phyloP scores from a whole-genome alignment of 768 basidiomycete species.

The Pisolithus sp. region DNA sequence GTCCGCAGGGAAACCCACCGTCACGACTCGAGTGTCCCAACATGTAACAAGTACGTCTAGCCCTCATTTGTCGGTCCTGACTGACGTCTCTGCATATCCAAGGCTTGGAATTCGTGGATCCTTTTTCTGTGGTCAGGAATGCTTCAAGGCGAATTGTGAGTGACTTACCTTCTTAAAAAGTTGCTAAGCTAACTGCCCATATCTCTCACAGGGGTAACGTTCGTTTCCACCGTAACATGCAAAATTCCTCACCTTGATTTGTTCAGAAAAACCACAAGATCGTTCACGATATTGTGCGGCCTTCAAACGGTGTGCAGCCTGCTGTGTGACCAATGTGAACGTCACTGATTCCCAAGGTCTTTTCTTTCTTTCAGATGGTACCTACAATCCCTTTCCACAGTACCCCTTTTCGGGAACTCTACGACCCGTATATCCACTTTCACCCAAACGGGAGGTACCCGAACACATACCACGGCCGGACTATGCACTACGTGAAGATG shows the following conservation, averaged over 20 bases:
- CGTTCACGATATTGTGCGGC: slow-evolving; percentile 57
- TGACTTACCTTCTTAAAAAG: slow-evolving; percentile 6
- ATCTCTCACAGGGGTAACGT: slow-evolving; percentile 19
- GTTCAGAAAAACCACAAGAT: slow-evolving; percentile 76
- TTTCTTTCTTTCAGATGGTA: slow-evolving; percentile 45
- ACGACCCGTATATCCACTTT: slow-evolving; percentile 85
- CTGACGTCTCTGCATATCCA: slow-evolving; percentile 12
- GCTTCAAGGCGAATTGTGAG: slow-evolving; percentile 94
- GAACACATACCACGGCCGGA: slow-evolving; percentile 83
- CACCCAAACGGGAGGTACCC: slow-evolving; percentile 69
- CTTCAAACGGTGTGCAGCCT: slow-evolving; percentile 12
- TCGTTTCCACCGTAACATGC: neutral
- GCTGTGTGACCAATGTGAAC: neutral
- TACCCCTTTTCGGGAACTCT: slow-evolving; percentile 75
- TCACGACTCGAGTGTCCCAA: slow-evolving; percentile 89
- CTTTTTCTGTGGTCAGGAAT: slow-evolving; percentile 91
- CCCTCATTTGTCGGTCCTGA: neutral
- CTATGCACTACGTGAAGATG: slow-evolving; percentile 58
- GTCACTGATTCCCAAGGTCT: neutral
- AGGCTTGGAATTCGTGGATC: slow-evolving; percentile 80
- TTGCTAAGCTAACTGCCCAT: neutral
- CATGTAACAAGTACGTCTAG: slow-evolving; percentile 75
- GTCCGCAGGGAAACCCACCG: slow-evolving; percentile 77
- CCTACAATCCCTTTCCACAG: slow-evolving; percentile 73
- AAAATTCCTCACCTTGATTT: slow-evolving; percentile 1